Evolutionary conservation across 2,329 filamentous ascomycete genomes (phyloP).

Genomic region (Xylariaceae sp.): DNA sequence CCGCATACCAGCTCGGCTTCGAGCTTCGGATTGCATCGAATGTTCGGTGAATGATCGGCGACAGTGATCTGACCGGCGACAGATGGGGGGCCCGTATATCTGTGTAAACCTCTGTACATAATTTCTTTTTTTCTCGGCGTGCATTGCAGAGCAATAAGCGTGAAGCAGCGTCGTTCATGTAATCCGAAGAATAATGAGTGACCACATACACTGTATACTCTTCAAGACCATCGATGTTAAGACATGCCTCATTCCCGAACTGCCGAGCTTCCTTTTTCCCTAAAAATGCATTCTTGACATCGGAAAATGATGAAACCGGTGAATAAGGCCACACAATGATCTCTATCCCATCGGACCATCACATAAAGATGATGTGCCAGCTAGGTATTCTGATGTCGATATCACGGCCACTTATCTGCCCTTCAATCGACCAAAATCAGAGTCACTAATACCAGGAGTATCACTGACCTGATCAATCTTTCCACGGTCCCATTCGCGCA

Average conservation of each 20-base stretch:
- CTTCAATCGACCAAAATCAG: conserved; percentile 20
- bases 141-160: neutral
- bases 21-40: conserved; percentile 13
- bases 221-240: neutral
- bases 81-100: neutral
- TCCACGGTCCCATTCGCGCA: conserved; percentile 55
- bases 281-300: conserved; percentile 5
- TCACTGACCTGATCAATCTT: conserved; percentile 36
- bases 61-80: neutral
- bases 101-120: conserved; percentile 6
- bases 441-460: conserved; percentile 9
- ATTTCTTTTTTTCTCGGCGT: neutral
- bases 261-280: neutral
- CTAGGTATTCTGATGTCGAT: neutral
- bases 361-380: neutral
- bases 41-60: conserved; percentile 6
- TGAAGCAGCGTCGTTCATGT: conserved; percentile 3
- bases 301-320: neutral
- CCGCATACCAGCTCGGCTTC: conserved; percentile 7
- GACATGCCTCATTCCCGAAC: conserved; percentile 7
- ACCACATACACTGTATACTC: conserved; percentile 6
- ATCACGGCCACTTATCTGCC: conserved; percentile 5
- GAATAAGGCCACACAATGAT: no score
- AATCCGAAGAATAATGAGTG: conserved; percentile 1
- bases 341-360: no score